Conservation (phyloP, 331 rosid species). For the Quercus phellos region DNA sequence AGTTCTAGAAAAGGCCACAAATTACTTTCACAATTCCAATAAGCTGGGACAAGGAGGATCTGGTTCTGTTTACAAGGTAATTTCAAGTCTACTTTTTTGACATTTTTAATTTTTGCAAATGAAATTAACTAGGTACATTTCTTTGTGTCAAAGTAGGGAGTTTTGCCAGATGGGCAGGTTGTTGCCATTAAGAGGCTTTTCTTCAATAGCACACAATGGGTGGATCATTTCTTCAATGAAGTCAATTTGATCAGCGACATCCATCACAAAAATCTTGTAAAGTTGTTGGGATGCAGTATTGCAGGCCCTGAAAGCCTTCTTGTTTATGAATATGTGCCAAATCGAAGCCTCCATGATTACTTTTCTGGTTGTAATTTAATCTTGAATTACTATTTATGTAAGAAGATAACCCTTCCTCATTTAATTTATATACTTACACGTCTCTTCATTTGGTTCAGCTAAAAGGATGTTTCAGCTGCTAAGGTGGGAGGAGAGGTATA, state of each 20-base stretch:
- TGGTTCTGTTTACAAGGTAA: constrained; percentile 63
- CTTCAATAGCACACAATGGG: constrained; percentile 69
- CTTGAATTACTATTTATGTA: constrained; percentile 11
- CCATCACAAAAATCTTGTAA: no score
- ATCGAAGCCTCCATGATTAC: no score
- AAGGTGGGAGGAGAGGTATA: constrained; percentile 53
- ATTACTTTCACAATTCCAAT: constrained; percentile 52
- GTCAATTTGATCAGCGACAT: no score
- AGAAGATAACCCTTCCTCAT: constrained; percentile 14
- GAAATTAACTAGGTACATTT: neutral
- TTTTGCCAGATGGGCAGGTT: constrained; percentile 53
- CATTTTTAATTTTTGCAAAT: neutral
- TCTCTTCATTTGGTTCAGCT: constrained; percentile 20
- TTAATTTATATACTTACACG: neutral
- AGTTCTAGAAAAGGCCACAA: constrained; percentile 62
- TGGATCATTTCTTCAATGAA: constrained; percentile 65
- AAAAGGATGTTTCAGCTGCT: constrained; percentile 39
- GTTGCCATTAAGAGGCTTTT: constrained; percentile 71
- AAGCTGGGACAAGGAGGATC: constrained; percentile 85
- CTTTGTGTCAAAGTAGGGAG: constrained; percentile 40
- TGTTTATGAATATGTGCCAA: no score
- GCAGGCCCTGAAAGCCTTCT: no score
- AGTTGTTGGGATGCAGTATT: no score
- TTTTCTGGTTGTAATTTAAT: no score
- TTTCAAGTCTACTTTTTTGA: neutral